These are phyloP conservation scores for Triticum monococcum DNA, from an alignment of 176 grass and related monocot genomes.

Conservation along the genomic window DNA sequence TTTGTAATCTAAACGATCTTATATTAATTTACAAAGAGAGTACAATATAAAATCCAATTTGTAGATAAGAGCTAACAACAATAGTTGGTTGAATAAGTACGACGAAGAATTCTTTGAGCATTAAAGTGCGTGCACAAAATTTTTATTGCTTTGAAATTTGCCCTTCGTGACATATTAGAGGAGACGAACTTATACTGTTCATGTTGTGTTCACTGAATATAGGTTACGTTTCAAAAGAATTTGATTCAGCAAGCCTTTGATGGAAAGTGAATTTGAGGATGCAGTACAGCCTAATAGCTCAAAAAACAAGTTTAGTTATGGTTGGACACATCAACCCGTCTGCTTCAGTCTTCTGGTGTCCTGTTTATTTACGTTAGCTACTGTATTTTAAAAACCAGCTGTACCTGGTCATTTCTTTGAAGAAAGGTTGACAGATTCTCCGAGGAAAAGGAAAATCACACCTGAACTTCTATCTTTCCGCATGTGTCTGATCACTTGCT, in stretches of 20 bases:
- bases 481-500: too few relatives aligned
- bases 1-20: too few relatives aligned
- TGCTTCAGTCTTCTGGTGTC: conserved; percentile 25
- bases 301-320: conserved; percentile 31
- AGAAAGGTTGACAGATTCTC: too few relatives aligned
- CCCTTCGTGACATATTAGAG: neutral
- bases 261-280: conserved; percentile 40
- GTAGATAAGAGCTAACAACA: too few relatives aligned
- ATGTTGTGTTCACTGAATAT: conserved; percentile 19
- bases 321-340: conserved; percentile 48
- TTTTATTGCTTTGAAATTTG: neutral
- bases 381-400: neutral
- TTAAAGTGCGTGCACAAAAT: too few relatives aligned
- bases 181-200: neutral
- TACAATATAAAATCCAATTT: too few relatives aligned
- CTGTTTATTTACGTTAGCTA: conserved; percentile 1
- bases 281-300: conserved; percentile 12
- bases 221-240: conserved; percentile 58
- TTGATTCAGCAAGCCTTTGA: conserved; percentile 51
- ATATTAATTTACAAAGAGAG: too few relatives aligned
- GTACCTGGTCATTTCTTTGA: too few relatives aligned
- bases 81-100: too few relatives aligned
- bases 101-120: too few relatives aligned
- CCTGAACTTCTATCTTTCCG: too few relatives aligned
- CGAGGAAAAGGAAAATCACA: too few relatives aligned